phyloP scores from a whole-genome alignment of 2,329 filamentous ascomycete species.

The Microcera coccophila region DNA sequence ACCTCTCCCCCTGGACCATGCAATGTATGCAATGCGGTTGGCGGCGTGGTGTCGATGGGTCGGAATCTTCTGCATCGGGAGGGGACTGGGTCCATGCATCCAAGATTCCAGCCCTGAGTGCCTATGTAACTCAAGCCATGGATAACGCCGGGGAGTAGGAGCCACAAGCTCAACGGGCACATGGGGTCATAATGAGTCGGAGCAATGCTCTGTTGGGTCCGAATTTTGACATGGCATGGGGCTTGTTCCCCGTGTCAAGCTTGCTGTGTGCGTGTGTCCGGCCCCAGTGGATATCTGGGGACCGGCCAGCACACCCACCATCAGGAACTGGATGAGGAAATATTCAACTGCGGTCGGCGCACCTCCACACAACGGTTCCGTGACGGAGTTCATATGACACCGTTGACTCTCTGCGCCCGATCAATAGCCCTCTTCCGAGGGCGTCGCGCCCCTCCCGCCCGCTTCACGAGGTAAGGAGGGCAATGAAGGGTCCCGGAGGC shows the following conservation, averaged over 20 bases:
- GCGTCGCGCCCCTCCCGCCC: background rate
- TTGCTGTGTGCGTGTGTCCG: background rate
- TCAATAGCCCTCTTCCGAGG: background rate
- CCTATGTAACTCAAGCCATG: too few species aligned
- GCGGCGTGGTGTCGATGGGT: slow-evolving; percentile 13
- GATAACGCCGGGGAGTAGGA: background rate
- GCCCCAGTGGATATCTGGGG: background rate
- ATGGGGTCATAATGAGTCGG: background rate
- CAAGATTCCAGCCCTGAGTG: slow-evolving; percentile 11
- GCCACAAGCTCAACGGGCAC: background rate
- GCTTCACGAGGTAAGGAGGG: background rate
- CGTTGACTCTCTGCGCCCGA: slow-evolving; percentile 2
- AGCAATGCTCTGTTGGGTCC: background rate
- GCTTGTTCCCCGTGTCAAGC: background rate
- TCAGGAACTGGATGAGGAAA: slow-evolving; percentile 9
- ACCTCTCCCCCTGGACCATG: slow-evolving; percentile 13
- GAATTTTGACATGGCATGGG: background rate
- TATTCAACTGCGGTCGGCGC: slow-evolving; percentile 2
- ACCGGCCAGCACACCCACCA: slow-evolving; percentile 6
- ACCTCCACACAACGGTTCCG: slow-evolving; percentile 2
- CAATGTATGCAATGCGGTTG: slow-evolving; percentile 16
- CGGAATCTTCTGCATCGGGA: slow-evolving; percentile 22
- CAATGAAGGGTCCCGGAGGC: background rate
- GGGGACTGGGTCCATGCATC: slow-evolving; percentile 20
- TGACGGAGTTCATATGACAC: slow-evolving; percentile 1